Conservation (phyloP, 2,329 filamentous ascomycete genomes). For the Ophidiomyces ophidiicola region DNA sequence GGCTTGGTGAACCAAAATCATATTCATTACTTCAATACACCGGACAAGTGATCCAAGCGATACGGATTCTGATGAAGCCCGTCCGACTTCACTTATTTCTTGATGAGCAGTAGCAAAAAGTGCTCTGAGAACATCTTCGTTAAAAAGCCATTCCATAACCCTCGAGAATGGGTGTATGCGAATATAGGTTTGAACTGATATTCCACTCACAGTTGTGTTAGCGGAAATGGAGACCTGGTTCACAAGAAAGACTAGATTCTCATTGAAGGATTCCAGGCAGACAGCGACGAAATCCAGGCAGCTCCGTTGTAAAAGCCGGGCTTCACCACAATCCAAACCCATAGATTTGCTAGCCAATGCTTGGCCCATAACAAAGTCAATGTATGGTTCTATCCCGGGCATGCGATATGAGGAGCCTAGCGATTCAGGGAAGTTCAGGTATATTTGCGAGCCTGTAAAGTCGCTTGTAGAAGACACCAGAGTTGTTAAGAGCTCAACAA, state of each 20-base stretch:
- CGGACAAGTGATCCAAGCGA: slow-evolving; percentile 66
- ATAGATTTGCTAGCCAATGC: slow-evolving; percentile 57
- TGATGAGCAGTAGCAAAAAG: slow-evolving; percentile 71
- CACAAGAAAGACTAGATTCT: slow-evolving; percentile 75
- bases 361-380: slow-evolving; percentile 78
- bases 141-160: slow-evolving; percentile 97
- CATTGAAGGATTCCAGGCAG: slow-evolving; percentile 80
- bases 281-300: slow-evolving; percentile 74
- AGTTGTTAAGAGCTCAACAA: slow-evolving; percentile 63
- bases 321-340: slow-evolving; percentile 57
- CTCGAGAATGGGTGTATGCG: slow-evolving; percentile 83
- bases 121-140: slow-evolving; percentile 69
- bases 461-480: slow-evolving; percentile 50
- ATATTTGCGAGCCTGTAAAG: slow-evolving; percentile 50
- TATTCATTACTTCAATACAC: slow-evolving; percentile 71
- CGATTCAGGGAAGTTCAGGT: slow-evolving; percentile 73
- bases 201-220: slow-evolving; percentile 48
- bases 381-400: slow-evolving; percentile 79
- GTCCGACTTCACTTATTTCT: slow-evolving; percentile 58
- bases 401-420: slow-evolving; percentile 66
- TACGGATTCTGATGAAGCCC: slow-evolving; percentile 63
- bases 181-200: slow-evolving; percentile 64
- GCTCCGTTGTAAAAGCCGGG: slow-evolving; percentile 60
- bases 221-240: slow-evolving; percentile 65
- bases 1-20: slow-evolving; percentile 73